Evolutionary conservation across 345 rosid genomes (phyloP).

Genomic region (Jatropha curcas): DNA sequence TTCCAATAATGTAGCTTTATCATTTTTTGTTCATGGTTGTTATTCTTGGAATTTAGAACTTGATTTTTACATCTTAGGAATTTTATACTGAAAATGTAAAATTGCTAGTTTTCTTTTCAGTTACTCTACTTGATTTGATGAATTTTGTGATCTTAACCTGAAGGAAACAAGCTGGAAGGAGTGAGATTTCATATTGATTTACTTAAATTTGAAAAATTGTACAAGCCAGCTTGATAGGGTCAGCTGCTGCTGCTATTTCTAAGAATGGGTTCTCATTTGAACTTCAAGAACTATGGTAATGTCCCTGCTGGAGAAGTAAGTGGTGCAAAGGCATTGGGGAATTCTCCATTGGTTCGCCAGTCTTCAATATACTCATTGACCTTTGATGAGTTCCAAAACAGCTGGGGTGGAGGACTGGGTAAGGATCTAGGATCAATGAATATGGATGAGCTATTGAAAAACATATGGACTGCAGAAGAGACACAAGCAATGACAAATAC

Average conservation of each 20-base stretch:
- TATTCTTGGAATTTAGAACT: too few species aligned
- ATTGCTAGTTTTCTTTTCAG: constrained; percentile 5
- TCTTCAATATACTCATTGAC: constrained; percentile 34
- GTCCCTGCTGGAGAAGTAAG: constrained; percentile 10
- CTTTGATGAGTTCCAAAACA: constrained; percentile 36
- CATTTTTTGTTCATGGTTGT: constrained; percentile 8
- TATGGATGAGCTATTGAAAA: constrained; percentile 37
- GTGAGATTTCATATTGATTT: constrained; percentile 16
- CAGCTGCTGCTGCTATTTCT: constrained; percentile 15
- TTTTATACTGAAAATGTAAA: constrained; percentile 1
- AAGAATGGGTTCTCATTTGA: constrained; percentile 52
- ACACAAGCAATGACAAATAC: constrained; percentile 27
- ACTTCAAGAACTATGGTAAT: constrained; percentile 22
- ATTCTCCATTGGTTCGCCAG: constrained; percentile 19
- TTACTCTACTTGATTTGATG: constrained; percentile 21
- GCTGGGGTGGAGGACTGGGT: constrained; percentile 29
- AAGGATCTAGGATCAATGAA: constrained; percentile 40
- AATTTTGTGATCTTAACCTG: constrained; percentile 19
- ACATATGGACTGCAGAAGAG: constrained; percentile 38
- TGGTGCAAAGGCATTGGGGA: constrained; percentile 19
- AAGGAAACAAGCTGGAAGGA: constrained; percentile 21
- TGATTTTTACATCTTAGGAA: background rate
- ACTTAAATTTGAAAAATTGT: constrained; percentile 19
- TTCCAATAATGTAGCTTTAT: background rate
- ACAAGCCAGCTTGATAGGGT: constrained; percentile 15